Evolutionary conservation across 352 stramenopile species (phyloP), one percentile per base, ranked within the genome.

Genomic region (Phytopythium boreale): DNA sequence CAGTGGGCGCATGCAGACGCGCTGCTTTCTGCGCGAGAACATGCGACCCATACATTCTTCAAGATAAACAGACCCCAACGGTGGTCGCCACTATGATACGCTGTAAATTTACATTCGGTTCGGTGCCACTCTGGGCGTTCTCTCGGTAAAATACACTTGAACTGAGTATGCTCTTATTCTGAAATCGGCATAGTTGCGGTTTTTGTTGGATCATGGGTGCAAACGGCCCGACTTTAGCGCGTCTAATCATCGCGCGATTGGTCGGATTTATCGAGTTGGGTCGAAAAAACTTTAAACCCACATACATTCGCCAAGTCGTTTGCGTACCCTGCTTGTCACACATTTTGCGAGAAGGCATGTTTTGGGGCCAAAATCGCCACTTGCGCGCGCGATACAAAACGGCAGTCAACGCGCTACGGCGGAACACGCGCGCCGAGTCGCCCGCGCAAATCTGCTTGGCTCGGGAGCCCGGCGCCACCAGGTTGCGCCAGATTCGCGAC

Each of bases 191-290:
- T 29, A 53, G 22, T 53, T 34, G 47, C 24, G 14, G 20, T 53
- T 29, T 51, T 31, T 53, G 46, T 15, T 53, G 47, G 47, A 53
- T 53, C 47, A 53, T 53, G 47, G 47, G 47, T 53, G 47, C 47
- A 34, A 34, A 34, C 10, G 3, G 10, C 22, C 12, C 17, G 47
- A 8, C 12, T 34, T n/a, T 11, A 26, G 43, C 17, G 47, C 24
- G 47, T 34, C 22, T 51, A 51, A 51, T 51, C 44, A 51, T 27
- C n/a, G 4, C 39, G 43, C 20, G 43, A 49, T 49, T 24, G 43
- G 43, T 46, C 39, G 2, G 15, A 8, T 46, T 7, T 4, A 24
- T 10, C 0, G 15, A 46, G 8, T n/a, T 46, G 15, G 15, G 15
- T 31, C 7, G 2, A 24, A 49, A n/a, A 49, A 31, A 8, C 22